Conservation (phyloP, 768 basidiomycete genomes). For the Hericium rajendrae region DNA sequence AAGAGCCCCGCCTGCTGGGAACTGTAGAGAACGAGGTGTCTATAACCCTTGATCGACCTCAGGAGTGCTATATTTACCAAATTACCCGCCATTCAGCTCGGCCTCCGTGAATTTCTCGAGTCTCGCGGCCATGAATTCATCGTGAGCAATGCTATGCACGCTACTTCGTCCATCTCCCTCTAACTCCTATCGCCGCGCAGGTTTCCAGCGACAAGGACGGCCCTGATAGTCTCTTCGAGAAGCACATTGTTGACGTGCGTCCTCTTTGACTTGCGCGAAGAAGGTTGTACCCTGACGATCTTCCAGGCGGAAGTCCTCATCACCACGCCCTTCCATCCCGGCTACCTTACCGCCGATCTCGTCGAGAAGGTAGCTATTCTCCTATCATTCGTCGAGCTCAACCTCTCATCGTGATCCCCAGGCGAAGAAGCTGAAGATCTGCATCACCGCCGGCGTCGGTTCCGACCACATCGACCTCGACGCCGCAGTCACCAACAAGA, state of each 20-base stretch:
- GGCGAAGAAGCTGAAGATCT: constrained; percentile 85
- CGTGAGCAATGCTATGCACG: constrained; percentile 27
- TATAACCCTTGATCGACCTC: neutral
- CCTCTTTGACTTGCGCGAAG: constrained; percentile 1
- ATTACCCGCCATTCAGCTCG: constrained; percentile 37
- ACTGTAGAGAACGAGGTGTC: constrained; percentile 64
- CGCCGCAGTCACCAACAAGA: constrained; percentile 68
- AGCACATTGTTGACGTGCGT: constrained; percentile 70
- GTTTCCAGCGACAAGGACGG: constrained; percentile 82
- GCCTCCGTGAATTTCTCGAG: constrained; percentile 58
- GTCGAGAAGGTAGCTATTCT: constrained; percentile 43
- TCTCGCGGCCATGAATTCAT: constrained; percentile 68
- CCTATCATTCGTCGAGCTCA: neutral
- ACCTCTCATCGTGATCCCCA: constrained; percentile 19
- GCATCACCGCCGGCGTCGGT: constrained; percentile 85
- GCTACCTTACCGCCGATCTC: constrained; percentile 68
- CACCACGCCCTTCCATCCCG: constrained; percentile 82
- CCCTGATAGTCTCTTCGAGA: constrained; percentile 32
- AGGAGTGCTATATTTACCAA: neutral
- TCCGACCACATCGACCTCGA: constrained; percentile 89
- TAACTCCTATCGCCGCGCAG: constrained; percentile 22
- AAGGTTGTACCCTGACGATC: neutral
- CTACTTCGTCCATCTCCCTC: neutral
- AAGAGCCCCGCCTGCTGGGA: constrained; percentile 62
- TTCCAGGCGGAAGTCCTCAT: constrained; percentile 67